Percentiles rank a stretch among this genome's conserved stretches.
Conservation (phyloP, 2,329 filamentous ascomycete species). For the Aspergillus floridensis region DNA sequence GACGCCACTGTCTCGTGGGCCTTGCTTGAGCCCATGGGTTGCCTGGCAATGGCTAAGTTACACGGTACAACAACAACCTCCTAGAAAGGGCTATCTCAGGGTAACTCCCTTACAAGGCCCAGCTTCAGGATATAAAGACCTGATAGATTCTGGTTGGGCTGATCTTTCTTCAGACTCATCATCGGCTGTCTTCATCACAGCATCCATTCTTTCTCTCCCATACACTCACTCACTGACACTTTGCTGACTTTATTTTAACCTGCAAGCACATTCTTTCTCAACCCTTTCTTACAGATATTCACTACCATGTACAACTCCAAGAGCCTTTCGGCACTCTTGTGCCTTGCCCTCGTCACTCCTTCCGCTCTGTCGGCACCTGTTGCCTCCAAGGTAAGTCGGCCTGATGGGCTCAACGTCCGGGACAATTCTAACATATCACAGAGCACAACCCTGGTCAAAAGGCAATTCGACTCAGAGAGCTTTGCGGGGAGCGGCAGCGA, state of each 20-base stretch:
- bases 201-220: conserved; percentile 8
- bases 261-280: neutral
- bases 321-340: conserved; percentile 29
- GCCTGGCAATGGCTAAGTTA: neutral
- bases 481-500: neutral
- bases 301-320: conserved; percentile 26
- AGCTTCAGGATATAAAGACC: conserved; percentile 11
- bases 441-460: neutral
- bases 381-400: conserved; percentile 17
- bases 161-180: too few relatives aligned
- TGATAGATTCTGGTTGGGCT: neutral
- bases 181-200: neutral
- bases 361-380: conserved; percentile 30
- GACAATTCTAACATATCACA: neutral
- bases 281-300: neutral
- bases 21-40: conserved; percentile 8
- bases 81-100: conserved; percentile 8
- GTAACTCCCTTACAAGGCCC: neutral
- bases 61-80: neutral
- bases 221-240: neutral
- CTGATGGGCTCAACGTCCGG: conserved; percentile 7
- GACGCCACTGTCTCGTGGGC: conserved; percentile 3
- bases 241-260: neutral
- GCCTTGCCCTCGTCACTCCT: conserved; percentile 28
- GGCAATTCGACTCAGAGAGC: neutral